Evolutionary conservation across 1,284 basidiomycete species (phyloP).

Genomic region (Sanghuangporus sanghuang): DNA sequence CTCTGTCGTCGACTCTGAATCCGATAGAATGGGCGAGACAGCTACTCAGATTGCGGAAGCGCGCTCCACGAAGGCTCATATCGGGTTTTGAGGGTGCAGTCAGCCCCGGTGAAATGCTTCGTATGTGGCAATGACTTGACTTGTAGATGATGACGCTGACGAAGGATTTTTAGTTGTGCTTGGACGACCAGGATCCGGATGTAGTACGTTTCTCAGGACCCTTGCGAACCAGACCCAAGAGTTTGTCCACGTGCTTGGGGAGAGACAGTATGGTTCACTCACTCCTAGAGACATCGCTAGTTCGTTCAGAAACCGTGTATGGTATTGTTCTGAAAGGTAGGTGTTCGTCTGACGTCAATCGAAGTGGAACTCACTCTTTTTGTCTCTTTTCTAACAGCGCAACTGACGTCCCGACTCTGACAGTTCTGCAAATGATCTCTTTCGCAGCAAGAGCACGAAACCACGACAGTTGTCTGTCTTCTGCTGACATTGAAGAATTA

Average conservation of each 20-base stretch:
- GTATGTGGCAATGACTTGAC: conserved; percentile 13
- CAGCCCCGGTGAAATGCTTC: conserved; percentile 36
- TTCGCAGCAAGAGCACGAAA: conserved; percentile 24
- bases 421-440: conserved; percentile 28
- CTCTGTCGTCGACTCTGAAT: conserved; percentile 22
- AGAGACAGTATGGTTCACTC: conserved; percentile 32
- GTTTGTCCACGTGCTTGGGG: conserved; percentile 30
- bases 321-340: conserved; percentile 21
- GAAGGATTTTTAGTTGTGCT: conserved; percentile 28
- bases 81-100: conserved; percentile 29
- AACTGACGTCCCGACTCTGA: conserved; percentile 34
- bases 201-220: conserved; percentile 36
- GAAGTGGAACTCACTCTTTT: neutral
- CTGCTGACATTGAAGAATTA: conserved; percentile 25
- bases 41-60: conserved; percentile 19
- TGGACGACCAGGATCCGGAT: conserved; percentile 36
- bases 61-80: conserved; percentile 25
- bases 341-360: neutral
- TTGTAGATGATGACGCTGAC: neutral
- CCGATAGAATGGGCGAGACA: conserved; percentile 17
- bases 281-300: conserved; percentile 19
- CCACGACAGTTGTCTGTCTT: conserved; percentile 21
- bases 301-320: conserved; percentile 23
- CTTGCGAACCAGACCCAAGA: conserved; percentile 35
- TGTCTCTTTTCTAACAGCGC: conserved; percentile 20